Evolutionary conservation across 2,329 filamentous ascomycete genomes (phyloP), one percentile per base, ranked within the genome.

Genomic region (Scorias spongiosa): DNA sequence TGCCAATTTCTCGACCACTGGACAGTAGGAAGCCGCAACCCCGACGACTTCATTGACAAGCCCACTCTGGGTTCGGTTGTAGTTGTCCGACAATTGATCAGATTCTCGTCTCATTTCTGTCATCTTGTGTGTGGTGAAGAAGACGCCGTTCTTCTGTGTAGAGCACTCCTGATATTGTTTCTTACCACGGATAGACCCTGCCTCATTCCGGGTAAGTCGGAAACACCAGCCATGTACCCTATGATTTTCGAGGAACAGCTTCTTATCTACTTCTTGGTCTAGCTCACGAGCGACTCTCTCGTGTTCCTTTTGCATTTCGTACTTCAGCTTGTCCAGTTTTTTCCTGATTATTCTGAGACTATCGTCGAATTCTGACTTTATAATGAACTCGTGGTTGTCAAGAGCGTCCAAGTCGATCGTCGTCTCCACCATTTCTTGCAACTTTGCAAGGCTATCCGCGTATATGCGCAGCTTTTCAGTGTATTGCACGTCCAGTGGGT

Each of bases 71-170:
- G 88, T 96, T 43, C 87, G 80, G 64, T 93, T 93, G 68, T 98
- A 98, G 58, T 86, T 94, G 48, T 87, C 81, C 0, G 86, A 93
- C 1, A 95, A 72, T 62, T 96, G 88, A 57, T 98, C 89, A 52
- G 93, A 87, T 56, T 98, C 89, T 43, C 89, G 78, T 29, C 91
- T 81, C 55, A 88, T 76, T 20, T 78, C 74, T 57, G 87, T 81
- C 54, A 98, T 71, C 29, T 74, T 78, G 43, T 78, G 79, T 2
- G 91, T 98, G 1, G 91, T 96, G 63, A 98, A 98, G 67, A 91
- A 98, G 44, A 96, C 91, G 38, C 91, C 91, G 60, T 95, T 98
- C 72, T 98, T 98, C 65, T 96, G 91, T 0, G 93, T 98, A 0
- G 88, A 93, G 61, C 87, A 93, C 63, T 98, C 91, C 56, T 89